phyloP scores from a whole-genome alignment of 768 basidiomycete species.

The Lepiota brunneoincarnata region DNA sequence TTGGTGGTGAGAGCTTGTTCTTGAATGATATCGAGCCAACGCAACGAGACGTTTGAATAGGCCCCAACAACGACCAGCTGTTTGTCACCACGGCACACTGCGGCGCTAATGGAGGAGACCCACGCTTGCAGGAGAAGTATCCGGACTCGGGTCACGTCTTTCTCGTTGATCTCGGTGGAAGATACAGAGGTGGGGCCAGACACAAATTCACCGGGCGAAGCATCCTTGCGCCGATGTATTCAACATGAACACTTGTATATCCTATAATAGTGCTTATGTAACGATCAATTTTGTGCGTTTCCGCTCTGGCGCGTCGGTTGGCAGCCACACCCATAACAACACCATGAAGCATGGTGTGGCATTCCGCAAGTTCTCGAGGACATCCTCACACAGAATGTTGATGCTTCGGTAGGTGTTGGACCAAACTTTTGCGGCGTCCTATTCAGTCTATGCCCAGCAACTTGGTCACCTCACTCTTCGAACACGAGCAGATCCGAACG shows the following conservation, averaged over 20 bases:
- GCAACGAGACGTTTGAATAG: conserved; percentile 26
- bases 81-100: conserved; percentile 66
- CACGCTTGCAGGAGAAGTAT: conserved; percentile 41
- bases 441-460: conserved; percentile 52
- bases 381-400: conserved; percentile 87
- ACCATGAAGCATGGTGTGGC: conserved; percentile 93
- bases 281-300: conserved; percentile 5
- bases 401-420: conserved; percentile 73
- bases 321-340: neutral
- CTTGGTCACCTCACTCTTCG: conserved; percentile 88
- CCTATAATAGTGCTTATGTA: conserved; percentile 10
- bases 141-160: conserved; percentile 59
- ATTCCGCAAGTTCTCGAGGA: conserved; percentile 89
- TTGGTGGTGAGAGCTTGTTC: conserved; percentile 47
- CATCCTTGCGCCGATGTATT: neutral
- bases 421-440: neutral
- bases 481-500: conserved; percentile 95
- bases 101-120: conserved; percentile 54
- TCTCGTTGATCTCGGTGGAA: conserved; percentile 45
- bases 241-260: neutral
- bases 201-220: conserved; percentile 31
- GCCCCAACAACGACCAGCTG: conserved; percentile 57
- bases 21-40: neutral
- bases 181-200: conserved; percentile 35
- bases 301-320: neutral